Conservation (phyloP, 2,329 filamentous ascomycete species). For the Arthrinium phaeospermum region DNA sequence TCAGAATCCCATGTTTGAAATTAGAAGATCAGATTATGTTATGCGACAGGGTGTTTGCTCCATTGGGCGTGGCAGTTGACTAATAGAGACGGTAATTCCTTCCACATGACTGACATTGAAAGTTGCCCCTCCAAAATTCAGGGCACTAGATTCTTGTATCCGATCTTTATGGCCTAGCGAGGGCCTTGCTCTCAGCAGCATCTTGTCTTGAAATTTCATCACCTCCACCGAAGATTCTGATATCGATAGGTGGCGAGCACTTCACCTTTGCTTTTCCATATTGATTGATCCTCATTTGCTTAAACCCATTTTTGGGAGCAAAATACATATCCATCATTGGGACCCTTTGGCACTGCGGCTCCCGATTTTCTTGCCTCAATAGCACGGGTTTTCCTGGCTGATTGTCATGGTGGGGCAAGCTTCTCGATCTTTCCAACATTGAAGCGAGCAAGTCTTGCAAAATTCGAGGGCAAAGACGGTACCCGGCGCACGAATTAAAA, state of each 20-base stretch:
- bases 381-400: not conserved
- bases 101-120: not conserved
- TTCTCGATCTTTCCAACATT: conserved; percentile 8
- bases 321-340: not conserved
- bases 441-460: not conserved
- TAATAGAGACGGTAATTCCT: not conserved
- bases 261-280: not conserved
- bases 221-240: conserved; percentile 4
- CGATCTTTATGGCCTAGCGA: not conserved
- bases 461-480: not conserved
- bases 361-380: not conserved
- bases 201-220: conserved; percentile 11
- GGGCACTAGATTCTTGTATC: not conserved
- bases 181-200: not conserved
- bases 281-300: not conserved
- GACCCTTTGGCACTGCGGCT: not conserved
- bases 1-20: not conserved
- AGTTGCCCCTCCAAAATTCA: conserved; percentile 3
- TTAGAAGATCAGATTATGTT: too few species aligned
- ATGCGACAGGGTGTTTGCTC: not conserved
- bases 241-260: not conserved
- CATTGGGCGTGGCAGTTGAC: not conserved
- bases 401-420: conserved; percentile 1
- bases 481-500: not conserved
- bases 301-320: not conserved